phyloP scores from a whole-genome alignment of 768 basidiomycete species.

The Podaxis mareebaensis region DNA sequence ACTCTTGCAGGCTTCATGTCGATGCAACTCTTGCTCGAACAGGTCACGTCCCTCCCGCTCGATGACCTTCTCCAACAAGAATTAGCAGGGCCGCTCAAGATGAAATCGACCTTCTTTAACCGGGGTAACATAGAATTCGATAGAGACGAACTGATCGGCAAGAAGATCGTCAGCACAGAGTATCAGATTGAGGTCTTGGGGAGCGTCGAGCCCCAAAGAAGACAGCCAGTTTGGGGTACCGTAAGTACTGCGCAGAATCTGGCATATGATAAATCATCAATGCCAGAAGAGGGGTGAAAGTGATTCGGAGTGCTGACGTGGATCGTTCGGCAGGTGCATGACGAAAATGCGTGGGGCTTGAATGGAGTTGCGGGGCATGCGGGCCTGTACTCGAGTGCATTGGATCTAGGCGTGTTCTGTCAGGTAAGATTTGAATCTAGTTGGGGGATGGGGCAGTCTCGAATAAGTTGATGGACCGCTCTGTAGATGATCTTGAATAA shows the following conservation, averaged over 20 bases:
- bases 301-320: constrained; percentile 2
- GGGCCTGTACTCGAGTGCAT: constrained; percentile 28
- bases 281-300: neutral
- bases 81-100: constrained; percentile 27
- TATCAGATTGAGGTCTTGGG: constrained; percentile 27
- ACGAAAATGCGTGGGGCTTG: constrained; percentile 31
- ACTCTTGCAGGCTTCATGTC: constrained; percentile 25
- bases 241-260: constrained; percentile 14
- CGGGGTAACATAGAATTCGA: constrained; percentile 22
- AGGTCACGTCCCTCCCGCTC: constrained; percentile 23
- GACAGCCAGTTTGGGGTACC: constrained; percentile 30
- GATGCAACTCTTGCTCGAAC: constrained; percentile 27
- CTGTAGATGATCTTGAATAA: constrained; percentile 31
- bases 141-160: neutral
- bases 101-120: constrained; percentile 28
- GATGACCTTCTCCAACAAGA: constrained; percentile 25
- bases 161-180: constrained; percentile 23
- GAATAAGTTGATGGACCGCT: neutral
- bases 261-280: neutral
- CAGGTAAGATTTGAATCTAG: constrained; percentile 19
- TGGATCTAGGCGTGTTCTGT: constrained; percentile 29
- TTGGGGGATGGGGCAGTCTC: neutral
- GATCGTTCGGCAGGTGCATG: constrained; percentile 24
- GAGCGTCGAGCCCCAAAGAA: constrained; percentile 22
- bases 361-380: constrained; percentile 30